Evolutionary conservation across 768 basidiomycete species (phyloP), one percentile per base, ranked within the genome.

Genomic region (Agaricus blazei): DNA sequence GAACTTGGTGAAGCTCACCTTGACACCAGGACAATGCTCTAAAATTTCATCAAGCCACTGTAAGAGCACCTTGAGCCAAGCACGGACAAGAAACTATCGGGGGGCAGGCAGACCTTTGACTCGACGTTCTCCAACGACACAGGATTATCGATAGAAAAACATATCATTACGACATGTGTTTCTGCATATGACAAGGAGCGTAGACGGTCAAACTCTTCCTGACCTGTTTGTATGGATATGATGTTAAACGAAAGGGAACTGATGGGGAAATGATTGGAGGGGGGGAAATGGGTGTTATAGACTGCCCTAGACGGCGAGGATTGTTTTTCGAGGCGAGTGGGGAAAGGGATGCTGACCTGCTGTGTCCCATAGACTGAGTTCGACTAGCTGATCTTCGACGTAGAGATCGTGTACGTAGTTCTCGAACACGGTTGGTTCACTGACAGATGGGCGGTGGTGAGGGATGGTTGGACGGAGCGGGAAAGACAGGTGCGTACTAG

Each of bases 41-140:
- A 92, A 66, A 36, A 97, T 88, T 67, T 97, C 93, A 46, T 94
- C 88, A 54, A 97, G 77, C 94, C 95, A 97, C 93, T 96, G 64
- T 14, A 58, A 41, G 26, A 28, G 31, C 19, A 19, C 19, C 19
- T 36, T 37, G 24, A 29, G 44, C 15, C 26, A 48, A 48, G 11
- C 36, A 49, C 19, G 19, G 15, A 34, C 15, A 51, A 12, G 11
- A 24, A 28, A 26, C 45, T 14, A 9, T n/a, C 9, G 28, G 14
- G n/a, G 23, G 7, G 7, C 34, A 26, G 36, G 42, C 62, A 52
- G 60, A 90, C 93, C 79, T 96, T 98, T 23, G 84, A 78, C 67
- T 96, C 93, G n/a, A 97, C 85, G 64, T 98, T 98, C 64, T 97
- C 96, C 59, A 98, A 71, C 28, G 94, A 97, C n/a, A 82, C 81